Conservation (phyloP, 805 yeast species). For the Saccharomycopsis guyanensis region DNA sequence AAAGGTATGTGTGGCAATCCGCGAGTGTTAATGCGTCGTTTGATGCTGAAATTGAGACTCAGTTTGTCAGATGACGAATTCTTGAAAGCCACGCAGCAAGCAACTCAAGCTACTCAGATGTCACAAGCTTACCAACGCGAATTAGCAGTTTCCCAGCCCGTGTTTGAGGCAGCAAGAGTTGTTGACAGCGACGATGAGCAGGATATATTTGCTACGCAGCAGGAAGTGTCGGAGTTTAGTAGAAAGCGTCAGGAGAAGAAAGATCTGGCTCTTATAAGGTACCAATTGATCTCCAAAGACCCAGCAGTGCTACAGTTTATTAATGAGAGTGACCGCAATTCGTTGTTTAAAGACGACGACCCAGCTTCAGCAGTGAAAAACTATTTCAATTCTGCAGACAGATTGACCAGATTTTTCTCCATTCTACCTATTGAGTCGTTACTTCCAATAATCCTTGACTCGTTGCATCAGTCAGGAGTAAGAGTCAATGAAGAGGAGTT, state of each 20-base stretch:
- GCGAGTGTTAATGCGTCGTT: constrained; percentile 38
- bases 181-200: constrained; percentile 31
- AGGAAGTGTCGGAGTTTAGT: constrained; percentile 32
- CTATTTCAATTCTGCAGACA: constrained; percentile 31
- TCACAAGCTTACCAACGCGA: constrained; percentile 22
- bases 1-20: constrained; percentile 51
- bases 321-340: constrained; percentile 23
- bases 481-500: constrained; percentile 23
- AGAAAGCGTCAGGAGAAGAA: constrained; percentile 26
- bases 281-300: constrained; percentile 37
- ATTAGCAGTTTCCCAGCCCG: constrained; percentile 41
- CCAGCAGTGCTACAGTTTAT: constrained; percentile 45
- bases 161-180: constrained; percentile 34
- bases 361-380: constrained; percentile 19
- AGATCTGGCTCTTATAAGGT: constrained; percentile 29
- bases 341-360: constrained; percentile 22
- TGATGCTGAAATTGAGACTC: constrained; percentile 45
- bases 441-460: constrained; percentile 33
- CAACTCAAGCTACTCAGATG: constrained; percentile 15
- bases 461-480: constrained; percentile 38
- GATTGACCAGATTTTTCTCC: constrained; percentile 48
- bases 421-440: constrained; percentile 36
- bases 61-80: constrained; percentile 45
- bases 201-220: constrained; percentile 29
- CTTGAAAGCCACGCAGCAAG: constrained; percentile 23